Evolutionary conservation across 2,329 filamentous ascomycete species (phyloP), one percentile per base, ranked within the genome.

Genomic region (Microascus cirrosus): DNA sequence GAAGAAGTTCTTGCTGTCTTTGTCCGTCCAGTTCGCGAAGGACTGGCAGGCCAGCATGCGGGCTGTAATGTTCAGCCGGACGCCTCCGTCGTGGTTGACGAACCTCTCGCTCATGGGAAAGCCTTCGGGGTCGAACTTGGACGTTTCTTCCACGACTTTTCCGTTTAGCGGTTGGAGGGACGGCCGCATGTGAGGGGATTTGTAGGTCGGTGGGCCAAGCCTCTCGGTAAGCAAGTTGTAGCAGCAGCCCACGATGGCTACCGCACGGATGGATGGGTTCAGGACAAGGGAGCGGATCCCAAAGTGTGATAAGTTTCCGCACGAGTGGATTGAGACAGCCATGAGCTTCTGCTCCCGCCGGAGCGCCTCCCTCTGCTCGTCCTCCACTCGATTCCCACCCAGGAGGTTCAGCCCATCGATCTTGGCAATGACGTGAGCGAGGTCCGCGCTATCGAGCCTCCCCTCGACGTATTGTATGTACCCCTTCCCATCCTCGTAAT

Each of bases 21-120:
- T 75, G 25, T 78, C 76, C 2, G 87, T 88, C 94, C 94, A 99
- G 74, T 99, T 99, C 60, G 85, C 79, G 1, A 94, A 92, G 8
- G 94, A 94, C 73, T 99, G 94, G 55, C 95, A 92, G 2, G 93
- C 93, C 93, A 97, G 96, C 87, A 96, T 96, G 52, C 94, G 84
- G 1, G 94, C 91, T 3, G 94, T 99, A 67, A 97, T 96, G 71
- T 99, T 97, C 59, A 97, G 78, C 25, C 89, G 82, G 53, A 97
- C 78, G 2, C 91, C 90, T 18, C 72, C 74, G 22, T 75, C 70
- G 64, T 86, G 81, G 3, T 70, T 82, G 71, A 67, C 78, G 54
- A 96, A 76, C 15, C 79, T 80, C 52, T 85, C 76, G 59, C 89
- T 95, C 87, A 99, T 94, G 0, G 94, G 94, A 65, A 96, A 99